Evolutionary conservation across 2,329 filamentous ascomycete species (phyloP).

Genomic region (Ceratocystis papillata): DNA sequence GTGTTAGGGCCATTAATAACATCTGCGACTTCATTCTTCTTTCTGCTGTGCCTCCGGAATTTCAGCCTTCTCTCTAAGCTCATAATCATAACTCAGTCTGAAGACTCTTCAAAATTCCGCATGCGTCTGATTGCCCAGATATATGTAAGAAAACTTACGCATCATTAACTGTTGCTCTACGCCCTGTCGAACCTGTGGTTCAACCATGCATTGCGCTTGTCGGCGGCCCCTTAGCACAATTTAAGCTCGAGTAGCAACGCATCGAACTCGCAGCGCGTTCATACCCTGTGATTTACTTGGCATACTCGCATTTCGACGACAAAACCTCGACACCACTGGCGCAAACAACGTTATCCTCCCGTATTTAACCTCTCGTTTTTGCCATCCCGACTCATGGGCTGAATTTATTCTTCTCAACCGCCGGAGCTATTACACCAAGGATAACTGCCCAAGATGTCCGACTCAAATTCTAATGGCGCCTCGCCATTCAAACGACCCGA

Average conservation of each 20-base stretch:
- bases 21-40: background rate
- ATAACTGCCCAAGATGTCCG: constrained; percentile 14
- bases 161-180: background rate
- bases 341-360: background rate
- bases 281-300: background rate
- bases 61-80: constrained; percentile 13
- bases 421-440: background rate
- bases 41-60: background rate
- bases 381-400: constrained; percentile 5
- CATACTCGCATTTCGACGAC: background rate
- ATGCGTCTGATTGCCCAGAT: background rate
- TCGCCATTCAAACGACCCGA: constrained; percentile 19
- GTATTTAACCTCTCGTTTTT: background rate
- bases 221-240: constrained; percentile 11
- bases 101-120: background rate
- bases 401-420: background rate
- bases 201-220: constrained; percentile 15
- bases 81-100: background rate
- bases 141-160: background rate
- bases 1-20: background rate
- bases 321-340: constrained; percentile 3
- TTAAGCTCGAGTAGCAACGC: constrained; percentile 14
- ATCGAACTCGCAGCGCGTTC: constrained; percentile 8
- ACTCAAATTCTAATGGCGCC: constrained; percentile 19
- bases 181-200: constrained; percentile 1